Conservation (phyloP, 1,284 basidiomycete genomes). For the Chalciporus sp. region DNA sequence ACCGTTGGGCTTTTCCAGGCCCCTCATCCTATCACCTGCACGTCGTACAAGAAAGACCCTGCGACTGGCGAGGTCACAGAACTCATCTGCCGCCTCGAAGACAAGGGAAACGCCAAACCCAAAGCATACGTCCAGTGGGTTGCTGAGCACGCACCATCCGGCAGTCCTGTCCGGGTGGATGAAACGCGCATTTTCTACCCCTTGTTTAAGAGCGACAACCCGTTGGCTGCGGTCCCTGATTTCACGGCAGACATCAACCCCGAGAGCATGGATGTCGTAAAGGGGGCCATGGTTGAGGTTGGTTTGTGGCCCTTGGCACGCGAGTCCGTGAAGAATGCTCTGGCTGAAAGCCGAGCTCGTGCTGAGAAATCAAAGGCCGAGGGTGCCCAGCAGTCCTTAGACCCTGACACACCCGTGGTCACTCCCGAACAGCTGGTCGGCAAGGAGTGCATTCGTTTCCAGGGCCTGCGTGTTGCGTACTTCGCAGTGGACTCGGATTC, state of each 20-base stretch:
- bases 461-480: constrained; percentile 94
- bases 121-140: constrained; percentile 99
- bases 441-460: constrained; percentile 94
- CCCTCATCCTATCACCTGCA: constrained; percentile 95
- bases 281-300: constrained; percentile 83
- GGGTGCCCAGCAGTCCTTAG: constrained; percentile 34
- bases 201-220: constrained; percentile 94
- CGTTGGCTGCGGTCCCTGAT: constrained; percentile 69
- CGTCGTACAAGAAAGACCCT: constrained; percentile 80
- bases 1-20: constrained; percentile 96
- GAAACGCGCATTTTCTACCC: constrained; percentile 93
- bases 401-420: constrained; percentile 63
- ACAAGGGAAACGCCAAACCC: constrained; percentile 76
- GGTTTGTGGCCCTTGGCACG: constrained; percentile 90
- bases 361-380: constrained; percentile 58
- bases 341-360: constrained; percentile 64
- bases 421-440: constrained; percentile 86
- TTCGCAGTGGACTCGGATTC: constrained; percentile 93
- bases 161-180: constrained; percentile 83
- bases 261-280: constrained; percentile 77
- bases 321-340: constrained; percentile 66
- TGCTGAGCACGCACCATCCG: constrained; percentile 77
- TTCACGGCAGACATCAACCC: constrained; percentile 81
- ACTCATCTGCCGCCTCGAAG: constrained; percentile 80
- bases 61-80: constrained; percentile 75